phyloP scores from a whole-genome alignment of 371 early-diverging fungal genomes.

The Rhizomucor miehei region DNA sequence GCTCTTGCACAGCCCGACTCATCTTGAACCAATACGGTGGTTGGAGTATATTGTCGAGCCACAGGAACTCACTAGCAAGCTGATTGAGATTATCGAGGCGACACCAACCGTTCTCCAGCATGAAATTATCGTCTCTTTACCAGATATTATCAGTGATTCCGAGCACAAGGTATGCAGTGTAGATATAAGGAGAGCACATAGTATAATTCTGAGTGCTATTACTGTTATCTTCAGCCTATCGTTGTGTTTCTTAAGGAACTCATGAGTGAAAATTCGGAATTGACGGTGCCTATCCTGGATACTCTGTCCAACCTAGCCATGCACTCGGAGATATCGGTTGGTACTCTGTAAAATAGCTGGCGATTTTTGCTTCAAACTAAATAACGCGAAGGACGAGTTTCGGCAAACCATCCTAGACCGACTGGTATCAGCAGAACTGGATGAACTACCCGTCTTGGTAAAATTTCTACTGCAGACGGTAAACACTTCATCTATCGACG shows the following conservation, averaged over 20 bases:
- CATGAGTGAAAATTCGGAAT: slow-evolving; percentile 57
- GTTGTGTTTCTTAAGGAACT: slow-evolving; percentile 64
- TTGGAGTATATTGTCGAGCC: slow-evolving; percentile 74
- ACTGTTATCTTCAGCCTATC: slow-evolving; percentile 28
- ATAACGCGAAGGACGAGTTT: slow-evolving; percentile 36
- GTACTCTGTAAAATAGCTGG: neutral
- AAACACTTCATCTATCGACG: slow-evolving; percentile 38
- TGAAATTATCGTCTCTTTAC: slow-evolving; percentile 72
- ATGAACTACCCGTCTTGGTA: slow-evolving; percentile 69
- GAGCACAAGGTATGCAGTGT: slow-evolving; percentile 55
- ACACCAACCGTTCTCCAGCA: slow-evolving; percentile 66
- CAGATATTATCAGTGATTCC: slow-evolving; percentile 77
- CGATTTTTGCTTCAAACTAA: neutral
- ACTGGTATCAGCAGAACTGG: slow-evolving; percentile 65
- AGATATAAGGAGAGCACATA: neutral
- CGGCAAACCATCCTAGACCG: slow-evolving; percentile 60
- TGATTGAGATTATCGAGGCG: slow-evolving; percentile 70
- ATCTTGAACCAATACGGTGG: slow-evolving; percentile 77
- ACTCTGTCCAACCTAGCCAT: slow-evolving; percentile 70
- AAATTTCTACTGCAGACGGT: slow-evolving; percentile 71
- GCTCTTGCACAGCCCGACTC: slow-evolving; percentile 58
- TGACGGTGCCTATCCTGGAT: slow-evolving; percentile 75
- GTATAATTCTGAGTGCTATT: neutral
- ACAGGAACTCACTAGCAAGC: slow-evolving; percentile 55
- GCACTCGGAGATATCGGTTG: slow-evolving; percentile 50